phyloP scores from a whole-genome alignment of 768 basidiomycete genomes.

The Russula virescens region DNA sequence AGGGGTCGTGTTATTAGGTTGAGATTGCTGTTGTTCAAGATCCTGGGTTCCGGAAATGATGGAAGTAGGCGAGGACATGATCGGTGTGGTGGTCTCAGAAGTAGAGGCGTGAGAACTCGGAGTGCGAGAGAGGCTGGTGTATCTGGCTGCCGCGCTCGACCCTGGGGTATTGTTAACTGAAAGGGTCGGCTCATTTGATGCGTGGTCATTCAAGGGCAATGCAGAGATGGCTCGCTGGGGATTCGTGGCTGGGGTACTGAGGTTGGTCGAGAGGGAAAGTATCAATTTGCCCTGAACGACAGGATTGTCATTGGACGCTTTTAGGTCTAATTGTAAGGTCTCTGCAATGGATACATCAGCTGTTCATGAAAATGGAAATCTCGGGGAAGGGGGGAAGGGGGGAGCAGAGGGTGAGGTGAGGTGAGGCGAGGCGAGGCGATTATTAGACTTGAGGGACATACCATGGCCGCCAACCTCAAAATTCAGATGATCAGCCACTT shows the following conservation, averaged over 20 bases:
- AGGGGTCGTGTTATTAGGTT: slow-evolving; percentile 30
- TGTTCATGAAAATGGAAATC: background rate
- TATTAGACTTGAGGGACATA: slow-evolving; percentile 34
- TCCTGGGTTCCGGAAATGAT: slow-evolving; percentile 31
- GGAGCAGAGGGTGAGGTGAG: too few relatives aligned
- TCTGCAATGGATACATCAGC: slow-evolving; percentile 36
- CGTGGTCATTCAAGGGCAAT: slow-evolving; percentile 57
- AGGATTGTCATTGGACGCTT: slow-evolving; percentile 98
- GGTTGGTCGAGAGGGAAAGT: slow-evolving; percentile 91
- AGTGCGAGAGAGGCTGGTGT: slow-evolving; percentile 51
- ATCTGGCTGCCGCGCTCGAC: slow-evolving; percentile 31
- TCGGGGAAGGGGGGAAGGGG: too few relatives aligned
- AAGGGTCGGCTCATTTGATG: slow-evolving; percentile 49
- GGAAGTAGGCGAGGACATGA: slow-evolving; percentile 30
- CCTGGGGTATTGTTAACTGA: slow-evolving; percentile 46
- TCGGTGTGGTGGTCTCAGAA: slow-evolving; percentile 34
- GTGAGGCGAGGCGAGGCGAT: background rate
- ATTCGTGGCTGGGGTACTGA: slow-evolving; percentile 76
- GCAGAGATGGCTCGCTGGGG: slow-evolving; percentile 64
- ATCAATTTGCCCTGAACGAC: slow-evolving; percentile 98
- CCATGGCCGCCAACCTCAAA: slow-evolving; percentile 91
- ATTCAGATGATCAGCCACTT: slow-evolving; percentile 86
- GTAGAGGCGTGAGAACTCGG: slow-evolving; percentile 61
- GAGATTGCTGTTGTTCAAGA: slow-evolving; percentile 27
- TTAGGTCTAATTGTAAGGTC: slow-evolving; percentile 93